Base-by-base conservation (phyloP, 129 eudicot genomes). In the Saussurea involucrata region DNA sequence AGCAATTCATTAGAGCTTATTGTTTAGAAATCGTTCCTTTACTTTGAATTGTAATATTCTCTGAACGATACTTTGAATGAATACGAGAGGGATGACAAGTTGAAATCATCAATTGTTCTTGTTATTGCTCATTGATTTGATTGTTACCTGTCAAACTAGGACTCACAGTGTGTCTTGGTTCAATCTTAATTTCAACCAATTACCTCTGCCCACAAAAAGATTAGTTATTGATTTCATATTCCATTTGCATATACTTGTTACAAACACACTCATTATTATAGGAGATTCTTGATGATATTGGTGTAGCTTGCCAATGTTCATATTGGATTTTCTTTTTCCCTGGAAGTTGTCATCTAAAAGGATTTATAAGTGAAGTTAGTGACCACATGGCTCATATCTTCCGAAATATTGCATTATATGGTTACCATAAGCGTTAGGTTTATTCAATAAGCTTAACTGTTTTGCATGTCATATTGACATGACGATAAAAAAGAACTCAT, bases 241-340 rank as follows among this genome's bases (percentile, higher is more conserved):
- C 17, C 28, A 7, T 27, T 66, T 17, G 44, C 40, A 17, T 5
- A 66, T 28, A 13, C 12, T 24, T 3, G 69, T 64, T 32, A 68
- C 13, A n/a, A n/a, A 68, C 33, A 1, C 40, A 68, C 53, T 68
- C 11, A 5, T 18, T 9, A 18, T 68, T 17, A 18, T 20, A 13
- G 58, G 32, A 36, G 55, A 68, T 28, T 36, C 73, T 65, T 65
- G 69, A 65, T 33, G 69, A 65, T 65, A 65, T 65, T 65, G 69
- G 13, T 65, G 21, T 13, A 34, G 9, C 40, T 34, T 34, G 40
- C 40, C 40, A 34, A 34, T 34, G 40, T 34, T 34, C 40, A 34
- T 34, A 34, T 5, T 0, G 40, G 40, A 6, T 34, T 34, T 34
- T 34, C 40, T 10, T 10, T 34, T 34, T 34, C 8, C 40, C 40